Evolutionary conservation across 2,329 filamentous ascomycete genomes (phyloP).

Genomic region (Ceratocystis huliohia): DNA sequence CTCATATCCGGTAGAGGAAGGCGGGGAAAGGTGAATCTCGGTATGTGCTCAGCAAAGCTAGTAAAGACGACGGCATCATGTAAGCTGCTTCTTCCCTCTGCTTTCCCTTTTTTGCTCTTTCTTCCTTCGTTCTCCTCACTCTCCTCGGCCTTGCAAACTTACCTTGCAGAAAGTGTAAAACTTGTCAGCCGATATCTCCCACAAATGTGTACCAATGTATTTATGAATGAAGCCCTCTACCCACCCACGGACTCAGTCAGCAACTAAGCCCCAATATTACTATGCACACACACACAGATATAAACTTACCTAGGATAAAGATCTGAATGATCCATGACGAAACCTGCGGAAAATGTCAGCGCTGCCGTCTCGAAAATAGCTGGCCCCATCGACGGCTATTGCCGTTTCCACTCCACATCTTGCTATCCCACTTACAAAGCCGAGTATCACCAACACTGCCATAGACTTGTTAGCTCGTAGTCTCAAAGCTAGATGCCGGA

Average conservation of each 20-base stretch:
- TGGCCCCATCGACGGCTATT: background rate
- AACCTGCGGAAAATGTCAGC: background rate
- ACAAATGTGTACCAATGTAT: background rate
- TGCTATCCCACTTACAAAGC: background rate
- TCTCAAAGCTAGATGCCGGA: background rate
- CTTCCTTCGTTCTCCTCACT: too few relatives aligned
- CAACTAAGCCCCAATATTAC: background rate
- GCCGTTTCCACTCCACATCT: too few relatives aligned
- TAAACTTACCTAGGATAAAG: background rate
- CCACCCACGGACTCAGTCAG: background rate
- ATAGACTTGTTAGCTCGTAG: background rate
- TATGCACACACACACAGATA: background rate
- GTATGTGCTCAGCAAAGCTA: background rate
- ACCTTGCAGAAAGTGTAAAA: background rate
- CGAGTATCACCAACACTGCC: slow-evolving; percentile 2
- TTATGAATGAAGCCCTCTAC: background rate
- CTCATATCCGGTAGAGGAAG: background rate
- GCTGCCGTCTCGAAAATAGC: background rate
- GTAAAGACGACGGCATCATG: too few relatives aligned
- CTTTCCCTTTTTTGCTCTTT: too few relatives aligned
- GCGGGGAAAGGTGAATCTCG: background rate
- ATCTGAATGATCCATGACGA: background rate
- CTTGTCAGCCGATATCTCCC: background rate
- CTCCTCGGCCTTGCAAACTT: background rate
- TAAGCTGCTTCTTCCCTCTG: background rate